Percentiles rank a stretch among this genome's conserved stretches.
Conservation (phyloP, 2,329 filamentous ascomycete genomes). For the Aspergillus unguis region DNA sequence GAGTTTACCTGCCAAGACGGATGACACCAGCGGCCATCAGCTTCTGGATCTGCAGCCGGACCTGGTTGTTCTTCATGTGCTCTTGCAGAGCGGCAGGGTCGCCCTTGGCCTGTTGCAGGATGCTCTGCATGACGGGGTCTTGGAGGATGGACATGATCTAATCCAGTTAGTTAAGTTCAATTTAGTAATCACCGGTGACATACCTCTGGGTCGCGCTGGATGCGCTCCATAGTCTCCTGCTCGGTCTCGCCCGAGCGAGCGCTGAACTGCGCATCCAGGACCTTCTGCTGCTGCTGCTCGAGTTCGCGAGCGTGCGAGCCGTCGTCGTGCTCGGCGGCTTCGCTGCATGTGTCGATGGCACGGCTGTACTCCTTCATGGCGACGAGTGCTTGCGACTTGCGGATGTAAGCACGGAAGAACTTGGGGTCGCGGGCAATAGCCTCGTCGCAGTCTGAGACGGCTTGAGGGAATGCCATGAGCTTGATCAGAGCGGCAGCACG, state of each 20-base stretch:
- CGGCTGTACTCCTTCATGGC: constrained; percentile 99
- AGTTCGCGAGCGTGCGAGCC: constrained; percentile 87
- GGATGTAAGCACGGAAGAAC: constrained; percentile 94
- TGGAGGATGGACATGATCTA: constrained; percentile 86
- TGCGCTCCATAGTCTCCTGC: constrained; percentile 87
- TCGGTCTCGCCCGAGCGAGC: constrained; percentile 92
- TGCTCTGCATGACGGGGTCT: constrained; percentile 96
- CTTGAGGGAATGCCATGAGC: constrained; percentile 90
- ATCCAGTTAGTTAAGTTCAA: constrained; percentile 26
- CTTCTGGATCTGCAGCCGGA: constrained; percentile 89
- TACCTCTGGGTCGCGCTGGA: constrained; percentile 87
- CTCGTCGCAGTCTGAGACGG: constrained; percentile 84
- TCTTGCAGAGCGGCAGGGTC: constrained; percentile 91
- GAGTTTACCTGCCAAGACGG: constrained; percentile 59
- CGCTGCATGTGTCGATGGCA: constrained; percentile 82
- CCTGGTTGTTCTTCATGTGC: constrained; percentile 90
- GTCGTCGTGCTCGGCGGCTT: constrained; percentile 73
- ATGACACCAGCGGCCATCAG: constrained; percentile 91
- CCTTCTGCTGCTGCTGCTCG: constrained; percentile 90
- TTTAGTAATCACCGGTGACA: constrained; percentile 30
- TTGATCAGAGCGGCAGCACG: constrained; percentile 96
- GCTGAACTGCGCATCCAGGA: constrained; percentile 81
- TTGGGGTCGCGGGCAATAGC: constrained; percentile 87
- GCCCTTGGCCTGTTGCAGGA: constrained; percentile 91
- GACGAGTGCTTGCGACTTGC: constrained; percentile 92